Base-by-base conservation (phyloP, 805 yeast species). In the Saccharomyces mikatae region DNA sequence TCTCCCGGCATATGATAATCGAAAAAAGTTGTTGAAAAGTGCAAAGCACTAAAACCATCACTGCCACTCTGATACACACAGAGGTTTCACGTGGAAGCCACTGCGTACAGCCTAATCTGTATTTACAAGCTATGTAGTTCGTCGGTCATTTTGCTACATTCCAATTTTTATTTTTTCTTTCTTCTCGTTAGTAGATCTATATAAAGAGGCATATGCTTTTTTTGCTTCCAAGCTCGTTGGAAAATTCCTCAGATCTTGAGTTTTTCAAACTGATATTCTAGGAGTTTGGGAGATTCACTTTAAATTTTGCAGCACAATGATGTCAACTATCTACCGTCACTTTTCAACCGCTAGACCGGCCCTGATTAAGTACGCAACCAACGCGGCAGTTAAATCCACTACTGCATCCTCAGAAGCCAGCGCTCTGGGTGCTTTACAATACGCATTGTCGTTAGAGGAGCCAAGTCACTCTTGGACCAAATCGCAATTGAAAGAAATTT, bases 401-500 rank as follows among this genome's bases (percentile, higher is more conserved):
- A 17, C 44, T 17, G 44, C 44, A 17, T 36, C 24, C 22, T 17
- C 24, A 17, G 44, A 36, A 36, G 11, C 44, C n/a, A 27, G 31
- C 22, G 26, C 31, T 26, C 6, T 31, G 31, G 22, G 22, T 9
- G 52, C 62, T 4, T 46, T 64, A 30, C 55, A 65, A 31, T 58
- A 58, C 41, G 76, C 76, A 6, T 50, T 72, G 13, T 63, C 68
- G 1, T 52, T 71, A 11, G 58, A 58, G 4, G 58, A 56, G 5
- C 76, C 77, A 10, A 55, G 63, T 9, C 67, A 70, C 51, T 56
- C 63, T 36, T 87, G 94, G 94, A 75, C 87, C 2, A 77, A 76
- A 59, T 76, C 74, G 1, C 86, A 86, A 62, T 75, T 87, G 54
- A 65, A 71, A 14, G 79, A 78, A 49, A 83, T 87, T 51, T 86